Evolutionary conservation across 805 yeast species (phyloP), one percentile per base, ranked within the genome.

Genomic region (Saccharomycopsis synnaedendra): DNA sequence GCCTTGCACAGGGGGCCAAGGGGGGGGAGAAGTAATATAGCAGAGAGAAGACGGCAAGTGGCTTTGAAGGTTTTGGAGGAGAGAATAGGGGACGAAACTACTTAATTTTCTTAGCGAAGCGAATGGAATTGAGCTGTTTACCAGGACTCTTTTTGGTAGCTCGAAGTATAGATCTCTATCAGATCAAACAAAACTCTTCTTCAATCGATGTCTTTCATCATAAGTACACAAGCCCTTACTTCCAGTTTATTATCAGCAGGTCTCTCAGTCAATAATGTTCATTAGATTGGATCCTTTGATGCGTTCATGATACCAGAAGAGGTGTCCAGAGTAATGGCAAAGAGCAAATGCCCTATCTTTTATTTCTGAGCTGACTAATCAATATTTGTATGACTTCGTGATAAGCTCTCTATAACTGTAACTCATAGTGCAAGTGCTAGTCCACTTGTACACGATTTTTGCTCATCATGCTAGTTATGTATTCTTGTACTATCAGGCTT

Each of bases 1-100:
- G 84, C 86, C 0, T 77, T 75, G 53, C 73, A 78, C 68, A 70
- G 89, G 68, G 49, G 64, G 57, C 41, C 65, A 45, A 44, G 54
- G 43, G 44, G 53, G 43, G 38, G 45, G 6, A 35, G 44, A n/a
- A 33, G 53, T 43, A 76, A 75, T 52, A 81, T 74, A 3, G 86
- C 85, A 27, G 89, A 83, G 57, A 73, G 90, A 62, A 75, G 89
- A 63, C 75, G 85, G 64, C 86, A 80, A 59, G 78, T 82, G 39
- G 90, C 90, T 1, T 64, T 83, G 49, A 83, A 82, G 59, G 85
- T 82, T 11, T 67, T 83, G 44, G 87, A 82, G 57, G 86, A 82
- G 53, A 68, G 84, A 56, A 73, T 76, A 33, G 49, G 49, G 7
- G 19, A 19, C 19, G 19, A 19, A 19, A 19, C 41, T 19, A 2